phyloP scores from a whole-genome alignment of 352 stramenopile genomes.

The Globisporangium megalacanthum region DNA sequence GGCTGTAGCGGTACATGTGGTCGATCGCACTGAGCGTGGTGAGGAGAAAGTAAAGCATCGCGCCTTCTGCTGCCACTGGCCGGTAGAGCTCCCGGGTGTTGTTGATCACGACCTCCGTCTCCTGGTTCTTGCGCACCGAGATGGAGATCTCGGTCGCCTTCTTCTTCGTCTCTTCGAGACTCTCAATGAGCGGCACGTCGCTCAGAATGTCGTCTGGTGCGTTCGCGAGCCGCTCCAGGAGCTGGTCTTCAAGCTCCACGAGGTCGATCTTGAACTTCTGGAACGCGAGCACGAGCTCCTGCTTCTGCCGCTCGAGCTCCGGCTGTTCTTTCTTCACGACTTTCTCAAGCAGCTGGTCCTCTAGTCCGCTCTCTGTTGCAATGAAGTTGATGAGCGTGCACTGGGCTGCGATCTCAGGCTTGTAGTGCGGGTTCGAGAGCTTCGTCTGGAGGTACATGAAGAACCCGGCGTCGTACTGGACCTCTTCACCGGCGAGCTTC shows the following conservation, averaged over 20 bases:
- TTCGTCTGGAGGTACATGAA: constrained; percentile 97
- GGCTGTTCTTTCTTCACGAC: constrained; percentile 94
- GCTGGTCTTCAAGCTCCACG: constrained; percentile 94
- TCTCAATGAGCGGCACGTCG: constrained; percentile 95
- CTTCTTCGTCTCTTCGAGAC: constrained; percentile 95
- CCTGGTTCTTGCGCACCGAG: constrained; percentile 92
- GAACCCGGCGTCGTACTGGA: constrained; percentile 96
- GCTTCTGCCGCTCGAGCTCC: constrained; percentile 93
- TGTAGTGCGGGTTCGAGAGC: constrained; percentile 97
- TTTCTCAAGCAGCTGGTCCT: constrained; percentile 95
- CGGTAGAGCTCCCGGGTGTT: constrained; percentile 93
- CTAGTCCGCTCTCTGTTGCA: constrained; percentile 92
- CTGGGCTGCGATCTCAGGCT: constrained; percentile 96
- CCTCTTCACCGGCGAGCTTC: constrained; percentile 93
- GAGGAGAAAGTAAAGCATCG: constrained; percentile 98
- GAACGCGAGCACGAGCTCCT: constrained; percentile 90
- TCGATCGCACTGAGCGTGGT: constrained; percentile 95
- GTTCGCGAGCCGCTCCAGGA: constrained; percentile 94
- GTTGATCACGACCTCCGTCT: constrained; percentile 94
- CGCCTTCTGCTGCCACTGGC: constrained; percentile 90
- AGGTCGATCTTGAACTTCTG: constrained; percentile 97
- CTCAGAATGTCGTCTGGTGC: constrained; percentile 95
- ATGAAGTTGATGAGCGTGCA: constrained; percentile 99
- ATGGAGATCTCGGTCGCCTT: constrained; percentile 95
- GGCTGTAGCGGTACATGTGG: constrained; percentile 98